Percentiles rank a stretch among this genome's conserved stretches.
phyloP scores from a whole-genome alignment of 1,139 yeast genomes.

The Suhomyces maxii region DNA sequence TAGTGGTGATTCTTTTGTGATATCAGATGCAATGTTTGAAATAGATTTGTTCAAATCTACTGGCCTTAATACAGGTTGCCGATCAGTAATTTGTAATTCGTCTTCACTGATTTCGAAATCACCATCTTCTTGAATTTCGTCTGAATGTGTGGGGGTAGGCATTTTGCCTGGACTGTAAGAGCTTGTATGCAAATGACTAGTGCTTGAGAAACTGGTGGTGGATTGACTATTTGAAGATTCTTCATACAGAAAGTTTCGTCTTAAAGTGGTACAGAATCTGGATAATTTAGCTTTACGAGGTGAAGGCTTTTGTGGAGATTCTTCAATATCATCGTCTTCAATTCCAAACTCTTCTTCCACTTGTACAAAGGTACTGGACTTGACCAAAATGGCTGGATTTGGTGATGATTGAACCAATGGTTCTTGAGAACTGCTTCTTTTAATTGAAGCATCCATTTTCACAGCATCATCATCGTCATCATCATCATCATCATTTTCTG shows the following conservation, averaged over 20 bases:
- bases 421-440: not conserved
- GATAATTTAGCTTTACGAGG: slow-evolving; percentile 7
- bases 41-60: not conserved
- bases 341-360: slow-evolving; percentile 17
- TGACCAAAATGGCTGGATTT: not conserved
- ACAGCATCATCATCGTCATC: not conserved
- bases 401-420: slow-evolving; percentile 2
- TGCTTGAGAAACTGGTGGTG: not conserved
- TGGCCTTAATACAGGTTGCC: not conserved
- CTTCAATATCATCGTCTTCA: slow-evolving; percentile 43
- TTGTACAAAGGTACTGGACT: slow-evolving; percentile 7
- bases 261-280: slow-evolving; percentile 22
- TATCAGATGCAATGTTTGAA: slow-evolving; percentile 2
- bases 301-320: slow-evolving; percentile 37
- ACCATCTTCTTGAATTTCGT: slow-evolving; percentile 12
- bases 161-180: not conserved
- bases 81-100: slow-evolving; percentile 5
- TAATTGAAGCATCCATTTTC: not conserved
- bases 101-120: slow-evolving; percentile 16
- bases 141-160: slow-evolving; percentile 8
- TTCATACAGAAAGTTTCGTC: slow-evolving; percentile 29
- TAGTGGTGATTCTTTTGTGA: slow-evolving; percentile 1
- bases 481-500: slow-evolving; percentile 18
- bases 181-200: not conserved
- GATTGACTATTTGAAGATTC: slow-evolving; percentile 2